These are phyloP conservation scores for Nigrospora osmanthi DNA, from an alignment of 2,329 filamentous ascomycete species.

Conservation along the genomic window DNA sequence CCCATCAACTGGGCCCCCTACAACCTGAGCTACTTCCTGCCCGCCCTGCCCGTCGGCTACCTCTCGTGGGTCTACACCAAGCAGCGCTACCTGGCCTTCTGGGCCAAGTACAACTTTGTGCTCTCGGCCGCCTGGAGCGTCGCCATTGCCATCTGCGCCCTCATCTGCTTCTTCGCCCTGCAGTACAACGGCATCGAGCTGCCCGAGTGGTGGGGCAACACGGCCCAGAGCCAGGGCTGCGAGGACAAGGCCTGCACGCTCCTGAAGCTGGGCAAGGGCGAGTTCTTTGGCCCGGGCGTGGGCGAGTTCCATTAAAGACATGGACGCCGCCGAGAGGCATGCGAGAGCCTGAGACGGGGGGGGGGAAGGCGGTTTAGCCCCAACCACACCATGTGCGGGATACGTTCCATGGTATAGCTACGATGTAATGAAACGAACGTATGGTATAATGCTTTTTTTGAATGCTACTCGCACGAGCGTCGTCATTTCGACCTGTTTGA, in stretches of 20 bases:
- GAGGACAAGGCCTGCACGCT: slow-evolving; percentile 21
- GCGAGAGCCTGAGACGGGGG: too few species aligned
- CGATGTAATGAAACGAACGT: too few species aligned
- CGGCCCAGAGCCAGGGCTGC: slow-evolving; percentile 24
- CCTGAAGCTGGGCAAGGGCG: slow-evolving; percentile 19
- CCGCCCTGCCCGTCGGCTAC: slow-evolving; percentile 35
- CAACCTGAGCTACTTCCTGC: slow-evolving; percentile 15
- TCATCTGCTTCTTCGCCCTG: slow-evolving; percentile 17
- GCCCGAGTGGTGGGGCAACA: slow-evolving; percentile 39
- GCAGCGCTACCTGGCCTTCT: slow-evolving; percentile 20
- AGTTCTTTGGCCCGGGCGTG: slow-evolving; percentile 19
- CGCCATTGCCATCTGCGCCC: slow-evolving; percentile 24
- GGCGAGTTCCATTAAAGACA: not conserved
- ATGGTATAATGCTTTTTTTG: too few species aligned
- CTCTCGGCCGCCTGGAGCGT: slow-evolving; percentile 25
- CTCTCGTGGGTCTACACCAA: slow-evolving; percentile 14
- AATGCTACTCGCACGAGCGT: too few species aligned
- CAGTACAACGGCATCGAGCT: slow-evolving; percentile 13
- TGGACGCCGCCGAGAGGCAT: too few species aligned
- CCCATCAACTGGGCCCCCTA: slow-evolving; percentile 22
- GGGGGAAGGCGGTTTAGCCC: too few species aligned
- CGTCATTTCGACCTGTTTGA: too few species aligned
- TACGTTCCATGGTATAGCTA: too few species aligned
- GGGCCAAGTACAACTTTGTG: slow-evolving; percentile 22
- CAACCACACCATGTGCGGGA: too few species aligned